Conservation (phyloP, 179 eudicot species). For the Beta macrorhiza region DNA sequence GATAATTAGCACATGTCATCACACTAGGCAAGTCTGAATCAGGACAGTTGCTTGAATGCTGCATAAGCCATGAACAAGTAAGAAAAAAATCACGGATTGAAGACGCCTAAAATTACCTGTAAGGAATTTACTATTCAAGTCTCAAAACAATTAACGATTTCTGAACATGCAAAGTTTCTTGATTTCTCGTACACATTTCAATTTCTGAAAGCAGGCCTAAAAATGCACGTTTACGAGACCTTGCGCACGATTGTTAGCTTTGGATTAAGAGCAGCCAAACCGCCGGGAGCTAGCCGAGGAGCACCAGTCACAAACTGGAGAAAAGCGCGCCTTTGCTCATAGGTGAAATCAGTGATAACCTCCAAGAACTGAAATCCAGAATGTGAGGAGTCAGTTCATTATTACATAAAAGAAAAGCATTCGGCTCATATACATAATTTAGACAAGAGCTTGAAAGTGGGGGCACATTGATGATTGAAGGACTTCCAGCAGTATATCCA, state of each 20-base stretch:
- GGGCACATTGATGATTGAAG: constrained; percentile 65
- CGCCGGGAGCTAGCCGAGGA: constrained; percentile 90
- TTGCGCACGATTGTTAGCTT: constrained; percentile 92
- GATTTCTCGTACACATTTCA: background rate
- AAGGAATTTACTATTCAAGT: background rate
- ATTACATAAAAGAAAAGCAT: background rate
- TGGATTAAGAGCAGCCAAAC: constrained; percentile 87
- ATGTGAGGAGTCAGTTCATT: background rate
- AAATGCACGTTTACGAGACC: constrained; percentile 37
- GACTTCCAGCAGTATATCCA: constrained; percentile 91
- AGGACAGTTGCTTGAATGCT: constrained; percentile 58
- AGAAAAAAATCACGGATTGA: background rate
- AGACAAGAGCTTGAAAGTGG: constrained; percentile 25
- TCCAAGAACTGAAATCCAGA: constrained; percentile 63
- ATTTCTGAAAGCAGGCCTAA: background rate
- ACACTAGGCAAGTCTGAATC: constrained; percentile 92
- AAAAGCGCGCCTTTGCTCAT: constrained; percentile 72
- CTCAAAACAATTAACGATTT: background rate
- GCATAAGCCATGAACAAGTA: constrained; percentile 23
- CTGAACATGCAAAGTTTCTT: background rate
- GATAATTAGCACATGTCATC: constrained; percentile 96
- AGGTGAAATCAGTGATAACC: constrained; percentile 66
- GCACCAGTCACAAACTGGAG: constrained; percentile 95
- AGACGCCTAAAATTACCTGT: background rate
- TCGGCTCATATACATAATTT: background rate